Base-by-base conservation (phyloP, 2,329 filamentous ascomycete genomes). In the Gnomoniopsis sp. region DNA sequence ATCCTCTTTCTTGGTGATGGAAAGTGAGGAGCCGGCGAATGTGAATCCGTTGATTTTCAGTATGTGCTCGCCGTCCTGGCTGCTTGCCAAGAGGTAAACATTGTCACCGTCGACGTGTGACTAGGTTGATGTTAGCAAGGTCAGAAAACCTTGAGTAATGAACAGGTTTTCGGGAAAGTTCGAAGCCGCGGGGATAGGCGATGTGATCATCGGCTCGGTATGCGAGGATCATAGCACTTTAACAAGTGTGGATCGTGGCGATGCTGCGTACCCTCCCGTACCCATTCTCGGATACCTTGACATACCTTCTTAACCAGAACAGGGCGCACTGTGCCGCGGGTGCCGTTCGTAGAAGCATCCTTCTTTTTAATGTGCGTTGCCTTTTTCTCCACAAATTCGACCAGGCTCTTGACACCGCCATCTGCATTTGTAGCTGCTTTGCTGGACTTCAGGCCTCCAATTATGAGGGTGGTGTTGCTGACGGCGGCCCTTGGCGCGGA, bases 291-390 rank as follows among this genome's bases (percentile, higher is more conserved):
- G 73, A 72, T 71, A 67, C 66, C 65, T 63, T 74, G 72, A 89
- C 88, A 85, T 89, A 92, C 89, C 87, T 91, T 90, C 76, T 85
- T 86, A 63, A 93, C 86, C 70, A 80, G 85, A 66, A 90, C 77
- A 65, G 78, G 76, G 67, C 81, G 78, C 68, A 78, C 78, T 60
- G 76, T 76, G 66, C 85, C 77, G 64, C 79, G 74, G 57, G 80
- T 79, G 33, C 57, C 60, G 22, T n/a, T 44, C 34, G 53, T 36
- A 34, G 44, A 19, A 47, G 44, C 44, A 14, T 36, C 53, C 49
- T 38, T 56, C 44, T 48, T 56, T 49, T 57, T 62, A n/a, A 62
- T n/a, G 23, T 53, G 41, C 23, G 53, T 48, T 49, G 88, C 82
- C 72, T 91, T 91, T 67, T 86, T 84, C 74, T 91, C 87, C 63